A percentile compares a stretch with the other conserved stretches of the same genome.
Evolutionary conservation across 2,329 filamentous ascomycete species (phyloP).

Genomic region (Nemania sp.): DNA sequence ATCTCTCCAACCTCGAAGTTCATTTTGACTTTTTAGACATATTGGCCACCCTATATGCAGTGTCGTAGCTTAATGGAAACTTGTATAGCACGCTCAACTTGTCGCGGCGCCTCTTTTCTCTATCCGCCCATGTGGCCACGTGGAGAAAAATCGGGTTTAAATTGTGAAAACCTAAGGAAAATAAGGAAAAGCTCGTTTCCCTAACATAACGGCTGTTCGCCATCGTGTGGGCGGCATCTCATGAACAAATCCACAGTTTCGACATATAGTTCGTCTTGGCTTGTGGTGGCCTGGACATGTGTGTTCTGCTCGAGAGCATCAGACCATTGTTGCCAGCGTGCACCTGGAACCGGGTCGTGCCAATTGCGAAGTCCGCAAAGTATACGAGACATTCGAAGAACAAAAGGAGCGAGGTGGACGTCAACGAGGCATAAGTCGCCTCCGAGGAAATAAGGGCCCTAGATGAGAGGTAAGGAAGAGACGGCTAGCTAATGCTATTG

Average conservation of each 20-base stretch:
- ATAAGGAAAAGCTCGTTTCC: not conserved
- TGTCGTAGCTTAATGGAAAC: not conserved
- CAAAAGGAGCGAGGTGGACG: conserved; percentile 76
- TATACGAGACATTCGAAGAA: conserved; percentile 69
- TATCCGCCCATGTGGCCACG: conserved; percentile 10
- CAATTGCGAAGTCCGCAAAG: conserved; percentile 68
- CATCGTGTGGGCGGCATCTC: conserved; percentile 25
- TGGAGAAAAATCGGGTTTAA: not conserved
- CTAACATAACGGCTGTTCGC: conserved; percentile 11
- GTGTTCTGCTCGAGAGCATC: conserved; percentile 68
- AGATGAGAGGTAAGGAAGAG: conserved; percentile 20
- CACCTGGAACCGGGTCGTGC: conserved; percentile 65
- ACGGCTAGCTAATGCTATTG: not conserved
- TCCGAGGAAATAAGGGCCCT: conserved; percentile 71
- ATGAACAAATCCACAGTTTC: conserved; percentile 62
- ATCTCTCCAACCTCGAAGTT: not conserved
- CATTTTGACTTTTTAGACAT: not conserved
- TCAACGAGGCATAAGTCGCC: conserved; percentile 66
- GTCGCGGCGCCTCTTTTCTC: not conserved
- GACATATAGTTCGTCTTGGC: conserved; percentile 56
- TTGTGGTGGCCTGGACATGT: conserved; percentile 69
- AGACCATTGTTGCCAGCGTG: conserved; percentile 71
- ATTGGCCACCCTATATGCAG: not conserved
- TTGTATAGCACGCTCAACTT: conserved; percentile 3
- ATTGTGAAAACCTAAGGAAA: too few relatives aligned